Percentiles rank a stretch among this genome's conserved stretches.
phyloP scores from a whole-genome alignment of 352 stramenopile species.

The Globisporangium spiculum region DNA sequence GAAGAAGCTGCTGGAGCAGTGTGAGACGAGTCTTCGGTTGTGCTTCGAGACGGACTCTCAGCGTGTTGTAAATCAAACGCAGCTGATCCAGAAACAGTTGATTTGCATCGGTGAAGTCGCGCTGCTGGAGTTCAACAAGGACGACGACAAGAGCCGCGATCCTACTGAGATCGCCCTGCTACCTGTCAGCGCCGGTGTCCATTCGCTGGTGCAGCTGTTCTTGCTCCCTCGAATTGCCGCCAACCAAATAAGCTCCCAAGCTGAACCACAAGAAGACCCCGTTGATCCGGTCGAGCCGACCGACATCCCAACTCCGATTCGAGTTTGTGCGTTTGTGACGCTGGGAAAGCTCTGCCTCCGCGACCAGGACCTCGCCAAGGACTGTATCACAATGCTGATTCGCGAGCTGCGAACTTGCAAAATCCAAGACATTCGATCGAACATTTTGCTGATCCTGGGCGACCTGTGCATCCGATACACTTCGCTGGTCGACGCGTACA shows the following conservation, averaged over 20 bases:
- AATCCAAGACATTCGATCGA: conserved; percentile 92
- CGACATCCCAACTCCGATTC: conserved; percentile 68
- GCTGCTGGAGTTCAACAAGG: conserved; percentile 76
- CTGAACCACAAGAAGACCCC: conserved; percentile 21
- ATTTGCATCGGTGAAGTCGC: conserved; percentile 79
- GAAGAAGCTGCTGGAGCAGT: conserved; percentile 55
- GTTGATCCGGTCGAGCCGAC: conserved; percentile 24
- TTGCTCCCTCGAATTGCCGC: conserved; percentile 61
- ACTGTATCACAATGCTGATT: conserved; percentile 94
- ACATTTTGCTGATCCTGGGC: conserved; percentile 94
- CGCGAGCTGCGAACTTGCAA: conserved; percentile 87
- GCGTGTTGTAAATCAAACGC: conserved; percentile 49
- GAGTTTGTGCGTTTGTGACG: conserved; percentile 92
- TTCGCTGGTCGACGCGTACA: conserved; percentile 93
- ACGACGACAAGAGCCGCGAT: conserved; percentile 61
- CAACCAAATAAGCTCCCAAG: conserved; percentile 12
- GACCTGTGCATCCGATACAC: conserved; percentile 97
- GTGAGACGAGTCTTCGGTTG: conserved; percentile 54
- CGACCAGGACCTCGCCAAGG: conserved; percentile 92
- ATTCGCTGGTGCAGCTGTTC: conserved; percentile 75
- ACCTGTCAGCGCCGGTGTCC: conserved; percentile 43
- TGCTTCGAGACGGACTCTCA: conserved; percentile 60
- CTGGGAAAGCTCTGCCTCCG: conserved; percentile 96
- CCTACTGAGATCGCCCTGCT: conserved; percentile 41
- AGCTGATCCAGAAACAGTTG: conserved; percentile 71